phyloP scores from a whole-genome alignment of 2,329 filamentous ascomycete genomes.

The Aspergillus sp. region DNA sequence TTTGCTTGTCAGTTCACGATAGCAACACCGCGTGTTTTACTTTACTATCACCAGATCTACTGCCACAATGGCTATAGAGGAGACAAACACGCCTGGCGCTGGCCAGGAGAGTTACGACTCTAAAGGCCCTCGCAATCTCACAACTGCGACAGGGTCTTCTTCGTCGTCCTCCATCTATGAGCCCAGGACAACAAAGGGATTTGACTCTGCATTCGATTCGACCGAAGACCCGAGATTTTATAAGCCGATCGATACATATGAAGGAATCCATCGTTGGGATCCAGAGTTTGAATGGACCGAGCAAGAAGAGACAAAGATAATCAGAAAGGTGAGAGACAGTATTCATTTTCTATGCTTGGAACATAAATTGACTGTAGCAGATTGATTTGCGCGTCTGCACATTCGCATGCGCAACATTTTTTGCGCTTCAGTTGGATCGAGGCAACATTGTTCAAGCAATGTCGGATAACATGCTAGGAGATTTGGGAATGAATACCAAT shows the following conservation, averaged over 20 bases:
- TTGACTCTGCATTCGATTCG: slow-evolving; percentile 29
- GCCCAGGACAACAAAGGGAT: slow-evolving; percentile 3
- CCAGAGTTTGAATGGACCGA: slow-evolving; percentile 42
- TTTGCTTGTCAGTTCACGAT: background rate
- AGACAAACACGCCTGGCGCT: slow-evolving; percentile 5
- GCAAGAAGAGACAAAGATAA: slow-evolving; percentile 38
- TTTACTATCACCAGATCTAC: background rate
- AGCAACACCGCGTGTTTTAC: background rate
- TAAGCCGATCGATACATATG: slow-evolving; percentile 39
- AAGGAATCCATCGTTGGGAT: slow-evolving; percentile 47
- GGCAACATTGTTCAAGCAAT: slow-evolving; percentile 59
- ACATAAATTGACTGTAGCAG: slow-evolving; percentile 11
- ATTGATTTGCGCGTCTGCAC: slow-evolving; percentile 40
- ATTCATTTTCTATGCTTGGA: background rate
- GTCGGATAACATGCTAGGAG: slow-evolving; percentile 56
- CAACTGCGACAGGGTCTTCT: slow-evolving; percentile 7
- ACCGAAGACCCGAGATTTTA: slow-evolving; percentile 32
- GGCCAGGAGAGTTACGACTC: slow-evolving; percentile 1
- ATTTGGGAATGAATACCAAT: slow-evolving; percentile 45
- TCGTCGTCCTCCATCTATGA: slow-evolving; percentile 10
- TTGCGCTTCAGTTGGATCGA: slow-evolving; percentile 59
- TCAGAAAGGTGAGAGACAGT: slow-evolving; percentile 26
- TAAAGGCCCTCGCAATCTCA: slow-evolving; percentile 6
- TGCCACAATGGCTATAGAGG: slow-evolving; percentile 13
- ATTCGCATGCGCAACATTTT: slow-evolving; percentile 56